phyloP scores from a whole-genome alignment of 1,139 yeast genomes.

The Nakaseomyces kungkrabaensis region DNA sequence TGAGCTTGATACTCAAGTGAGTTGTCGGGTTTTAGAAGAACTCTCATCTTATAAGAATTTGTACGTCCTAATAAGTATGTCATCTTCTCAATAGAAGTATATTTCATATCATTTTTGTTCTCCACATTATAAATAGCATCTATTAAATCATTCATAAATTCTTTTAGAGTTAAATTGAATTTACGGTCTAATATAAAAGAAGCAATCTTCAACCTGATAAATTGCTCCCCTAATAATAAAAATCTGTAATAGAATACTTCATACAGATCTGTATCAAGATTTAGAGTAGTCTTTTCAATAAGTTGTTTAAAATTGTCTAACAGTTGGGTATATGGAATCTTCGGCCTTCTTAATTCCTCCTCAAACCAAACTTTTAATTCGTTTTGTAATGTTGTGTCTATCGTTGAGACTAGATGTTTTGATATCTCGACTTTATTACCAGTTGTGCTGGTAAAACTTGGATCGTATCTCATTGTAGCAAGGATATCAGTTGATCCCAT shows the following conservation, averaged over 20 bases:
- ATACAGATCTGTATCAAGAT: constrained; percentile 7
- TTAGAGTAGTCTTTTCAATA: background rate
- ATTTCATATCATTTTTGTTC: constrained; percentile 13
- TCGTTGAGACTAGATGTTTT: background rate
- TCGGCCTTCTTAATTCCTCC: no score
- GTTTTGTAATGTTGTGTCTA: background rate
- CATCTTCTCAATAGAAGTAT: constrained; percentile 15
- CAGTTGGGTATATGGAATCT: no score
- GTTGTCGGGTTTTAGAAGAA: constrained; percentile 27
- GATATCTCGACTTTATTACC: background rate
- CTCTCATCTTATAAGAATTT: constrained; percentile 49
- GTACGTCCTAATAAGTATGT: constrained; percentile 14
- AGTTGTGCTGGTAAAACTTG: constrained; percentile 30
- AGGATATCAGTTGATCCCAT: constrained; percentile 34
- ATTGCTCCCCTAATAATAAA: constrained; percentile 57
- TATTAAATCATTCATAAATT: constrained; percentile 38
- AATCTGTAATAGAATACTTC: constrained; percentile 32
- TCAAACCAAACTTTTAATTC: background rate
- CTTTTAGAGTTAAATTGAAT: constrained; percentile 35
- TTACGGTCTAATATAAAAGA: constrained; percentile 46
- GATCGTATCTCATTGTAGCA: constrained; percentile 68
- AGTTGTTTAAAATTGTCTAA: no score
- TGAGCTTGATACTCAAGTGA: constrained; percentile 40
- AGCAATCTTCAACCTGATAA: constrained; percentile 46
- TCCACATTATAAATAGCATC: constrained; percentile 9